phyloP scores from a whole-genome alignment of 805 yeast species.

The Cyberlindnera subsufficiens region DNA sequence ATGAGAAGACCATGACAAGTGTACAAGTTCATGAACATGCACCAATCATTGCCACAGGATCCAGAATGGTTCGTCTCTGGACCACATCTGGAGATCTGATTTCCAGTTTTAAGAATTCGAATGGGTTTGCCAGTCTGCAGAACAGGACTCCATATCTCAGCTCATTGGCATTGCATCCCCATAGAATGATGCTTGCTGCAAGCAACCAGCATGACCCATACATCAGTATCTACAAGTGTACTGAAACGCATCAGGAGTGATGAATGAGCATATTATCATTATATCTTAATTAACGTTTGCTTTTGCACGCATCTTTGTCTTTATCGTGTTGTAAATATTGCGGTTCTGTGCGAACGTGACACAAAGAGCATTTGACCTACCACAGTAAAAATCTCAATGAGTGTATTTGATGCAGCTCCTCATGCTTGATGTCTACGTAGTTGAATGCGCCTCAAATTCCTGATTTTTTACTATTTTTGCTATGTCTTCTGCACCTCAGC shows the following conservation, averaged over 20 bases:
- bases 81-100: slow-evolving; percentile 77
- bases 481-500: too few species aligned
- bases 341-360: too few species aligned
- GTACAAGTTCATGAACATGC: slow-evolving; percentile 94
- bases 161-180: slow-evolving; percentile 80
- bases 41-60: slow-evolving; percentile 86
- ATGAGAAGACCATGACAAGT: slow-evolving; percentile 44
- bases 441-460: too few species aligned
- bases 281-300: too few species aligned
- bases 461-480: too few species aligned
- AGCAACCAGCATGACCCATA: slow-evolving; percentile 73
- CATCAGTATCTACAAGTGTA: slow-evolving; percentile 56
- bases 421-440: too few species aligned
- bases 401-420: too few species aligned
- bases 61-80: slow-evolving; percentile 74
- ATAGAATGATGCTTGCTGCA: slow-evolving; percentile 87
- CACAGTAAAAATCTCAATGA: too few species aligned
- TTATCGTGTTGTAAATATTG: too few species aligned
- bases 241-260: slow-evolving; percentile 21
- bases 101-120: slow-evolving; percentile 47
- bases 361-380: too few species aligned
- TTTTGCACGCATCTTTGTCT: too few species aligned
- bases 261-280: not conserved
- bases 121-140: slow-evolving; percentile 25
- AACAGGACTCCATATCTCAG: slow-evolving; percentile 44